These are phyloP conservation scores for Salix dunnii DNA, from an alignment of 345 rosid species.

Conservation along the genomic window DNA sequence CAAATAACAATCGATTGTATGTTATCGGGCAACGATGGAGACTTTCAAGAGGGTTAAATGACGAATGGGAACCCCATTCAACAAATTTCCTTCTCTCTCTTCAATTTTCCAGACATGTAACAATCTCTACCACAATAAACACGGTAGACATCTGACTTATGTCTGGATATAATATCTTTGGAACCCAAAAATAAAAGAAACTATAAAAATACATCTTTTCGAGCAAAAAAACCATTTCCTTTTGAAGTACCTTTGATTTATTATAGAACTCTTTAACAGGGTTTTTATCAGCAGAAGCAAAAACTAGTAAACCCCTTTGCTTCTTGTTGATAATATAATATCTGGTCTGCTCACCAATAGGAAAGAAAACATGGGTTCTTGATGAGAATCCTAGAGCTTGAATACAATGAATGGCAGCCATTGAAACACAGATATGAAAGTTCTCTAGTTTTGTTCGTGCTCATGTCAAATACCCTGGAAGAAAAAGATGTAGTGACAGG, in stretches of 20 bases:
- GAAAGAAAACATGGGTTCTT: neutral
- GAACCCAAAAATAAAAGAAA: neutral
- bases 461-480: no score
- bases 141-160: conserved; percentile 23
- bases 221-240: neutral
- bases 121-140: conserved; percentile 18
- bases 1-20: conserved; percentile 4
- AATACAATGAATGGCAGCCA: conserved; percentile 9
- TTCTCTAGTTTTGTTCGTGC: neutral
- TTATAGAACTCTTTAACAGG: neutral
- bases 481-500: no score
- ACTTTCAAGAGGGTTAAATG: conserved; percentile 19
- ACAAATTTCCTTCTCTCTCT: conserved; percentile 15
- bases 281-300: conserved; percentile 18
- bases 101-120: conserved; percentile 35
- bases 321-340: neutral
- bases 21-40: conserved; percentile 31
- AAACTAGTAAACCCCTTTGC: conserved; percentile 12
- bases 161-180: conserved; percentile 7
- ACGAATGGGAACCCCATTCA: conserved; percentile 20
- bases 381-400: neutral
- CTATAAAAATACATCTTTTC: neutral
- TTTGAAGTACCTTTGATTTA: conserved; percentile 18
- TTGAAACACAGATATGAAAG: neutral
- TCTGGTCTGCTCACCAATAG: neutral